Evolutionary conservation across 208 protist species (phyloP).

Genomic region (Trypanosoma brucei): DNA sequence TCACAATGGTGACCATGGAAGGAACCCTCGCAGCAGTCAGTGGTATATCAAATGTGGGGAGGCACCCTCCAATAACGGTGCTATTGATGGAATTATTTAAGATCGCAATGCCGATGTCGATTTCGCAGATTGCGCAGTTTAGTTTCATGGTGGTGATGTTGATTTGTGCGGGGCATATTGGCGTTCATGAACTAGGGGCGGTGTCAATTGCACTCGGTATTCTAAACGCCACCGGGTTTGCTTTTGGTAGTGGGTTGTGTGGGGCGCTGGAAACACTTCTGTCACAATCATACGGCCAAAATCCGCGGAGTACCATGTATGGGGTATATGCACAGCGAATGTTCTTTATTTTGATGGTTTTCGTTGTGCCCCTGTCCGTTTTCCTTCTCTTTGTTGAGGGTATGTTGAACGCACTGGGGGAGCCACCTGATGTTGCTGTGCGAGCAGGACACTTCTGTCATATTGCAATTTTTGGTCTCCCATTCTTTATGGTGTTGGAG

Average conservation of each 20-base stretch:
- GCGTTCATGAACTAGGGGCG: conserved; percentile 62
- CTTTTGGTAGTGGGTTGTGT: conserved; percentile 80
- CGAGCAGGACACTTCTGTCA: conserved; percentile 64
- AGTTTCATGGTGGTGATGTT: conserved; percentile 21
- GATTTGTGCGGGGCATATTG: conserved; percentile 27
- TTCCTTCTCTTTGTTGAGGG: conserved; percentile 52
- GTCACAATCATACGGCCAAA: conserved; percentile 57
- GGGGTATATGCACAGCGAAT: conserved; percentile 83
- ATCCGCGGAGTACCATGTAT: conserved; percentile 59
- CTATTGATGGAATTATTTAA: conserved; percentile 6
- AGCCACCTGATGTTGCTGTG: conserved; percentile 39
- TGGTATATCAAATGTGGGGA: too few relatives aligned
- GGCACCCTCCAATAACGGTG: too few relatives aligned
- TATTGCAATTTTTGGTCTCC: conserved; percentile 61
- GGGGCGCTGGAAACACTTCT: conserved; percentile 81
- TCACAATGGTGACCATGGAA: not conserved
- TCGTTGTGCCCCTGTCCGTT: conserved; percentile 58
- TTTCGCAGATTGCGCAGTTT: conserved; percentile 22
- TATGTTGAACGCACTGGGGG: conserved; percentile 36
- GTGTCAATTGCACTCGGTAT: conserved; percentile 71
- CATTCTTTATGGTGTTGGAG: conserved; percentile 51
- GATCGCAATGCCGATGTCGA: conserved; percentile 13
- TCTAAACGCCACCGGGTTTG: conserved; percentile 82
- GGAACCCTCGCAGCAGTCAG: not conserved
- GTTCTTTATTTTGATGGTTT: conserved; percentile 60